Evolutionary conservation across 768 basidiomycete genomes (phyloP).

Genomic region (Tremella yokohamensis): DNA sequence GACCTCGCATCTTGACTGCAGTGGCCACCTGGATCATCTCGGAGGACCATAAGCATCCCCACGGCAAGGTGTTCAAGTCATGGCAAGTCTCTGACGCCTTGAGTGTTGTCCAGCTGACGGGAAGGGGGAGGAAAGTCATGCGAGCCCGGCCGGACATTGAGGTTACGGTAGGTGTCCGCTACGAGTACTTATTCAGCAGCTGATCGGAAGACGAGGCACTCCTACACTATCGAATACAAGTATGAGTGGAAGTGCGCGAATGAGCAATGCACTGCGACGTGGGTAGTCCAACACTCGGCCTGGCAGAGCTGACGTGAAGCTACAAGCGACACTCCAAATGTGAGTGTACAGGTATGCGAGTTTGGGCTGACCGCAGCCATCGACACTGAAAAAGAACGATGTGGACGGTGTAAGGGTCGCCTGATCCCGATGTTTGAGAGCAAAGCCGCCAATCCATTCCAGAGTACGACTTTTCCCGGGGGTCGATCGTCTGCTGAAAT

Average conservation of each 20-base stretch:
- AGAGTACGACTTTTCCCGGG: constrained; percentile 31
- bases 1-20: constrained; percentile 5
- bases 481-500: neutral
- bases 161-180: constrained; percentile 56
- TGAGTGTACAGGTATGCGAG: constrained; percentile 11
- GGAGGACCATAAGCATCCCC: constrained; percentile 64
- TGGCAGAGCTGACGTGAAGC: constrained; percentile 20
- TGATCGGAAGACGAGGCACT: constrained; percentile 50
- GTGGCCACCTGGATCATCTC: constrained; percentile 81
- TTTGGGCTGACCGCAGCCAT: constrained; percentile 37
- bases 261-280: constrained; percentile 48
- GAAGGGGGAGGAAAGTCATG: constrained; percentile 71
- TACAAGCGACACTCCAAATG: constrained; percentile 49
- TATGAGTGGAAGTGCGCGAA: constrained; percentile 44
- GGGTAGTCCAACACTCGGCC: constrained; percentile 10
- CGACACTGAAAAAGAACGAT: constrained; percentile 47
- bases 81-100: constrained; percentile 58
- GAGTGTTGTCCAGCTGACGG: constrained; percentile 12
- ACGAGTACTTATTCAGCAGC: neutral
- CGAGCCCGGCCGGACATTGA: constrained; percentile 64
- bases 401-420: constrained; percentile 46
- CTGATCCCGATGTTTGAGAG: constrained; percentile 44
- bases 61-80: constrained; percentile 67
- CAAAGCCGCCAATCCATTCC: constrained; percentile 42
- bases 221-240: constrained; percentile 53